Base-by-base conservation (phyloP, 2,329 filamentous ascomycete genomes). In the Hymenoscyphus infarciens region DNA sequence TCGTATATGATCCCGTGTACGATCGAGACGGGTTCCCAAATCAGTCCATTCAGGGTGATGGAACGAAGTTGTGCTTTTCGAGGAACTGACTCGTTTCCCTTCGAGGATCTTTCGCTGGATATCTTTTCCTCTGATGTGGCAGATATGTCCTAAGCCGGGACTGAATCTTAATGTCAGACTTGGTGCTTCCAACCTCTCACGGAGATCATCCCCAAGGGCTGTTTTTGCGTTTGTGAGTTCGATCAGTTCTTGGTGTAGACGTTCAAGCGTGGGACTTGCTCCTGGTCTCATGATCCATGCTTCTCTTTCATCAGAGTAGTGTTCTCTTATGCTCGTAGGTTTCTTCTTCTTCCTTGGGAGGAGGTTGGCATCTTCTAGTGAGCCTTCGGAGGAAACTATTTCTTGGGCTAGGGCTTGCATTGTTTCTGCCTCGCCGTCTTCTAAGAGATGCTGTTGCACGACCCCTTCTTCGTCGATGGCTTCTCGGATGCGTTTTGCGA, bases 391-490 rank as follows among this genome's bases (percentile, higher is more conserved):
- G 29, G 81, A 79, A 22, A 91, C 81, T 11, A 94, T 83, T 62
- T 89, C 83, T 72, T 92, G 85, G 5, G 91, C 91, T 56, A 96
- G 79, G 1, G 85, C 84, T 27, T 90, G 84, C 70, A 95, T 86
- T 64, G 88, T 84, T 22, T 82, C 85, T 0, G 87, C 86, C 66
- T 91, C 86, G 59, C 83, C 86, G 64, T 94, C 87, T 68, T 95
- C 87, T 1, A 88, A 82, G 39, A 88, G 84, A 70, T 97, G 93
- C 70, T 91, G 88, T 68, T 91, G 86, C 16, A 87, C 81, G n/a
- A 98, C 79, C 0, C 92, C 91, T 66, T 97, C 93, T 76, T 98
- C 95, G 71, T 99, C 95, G 63, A 99, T 96, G 3, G 94, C 88
- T 2, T 83, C 80, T 57, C 83, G 78, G 63, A 99, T 97, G 25